Percentiles rank a stretch among this genome's conserved stretches.
These are phyloP conservation scores for Kwoniella mangroviensis DNA, from an alignment of 768 basidiomycete species.

Conservation along the genomic window DNA sequence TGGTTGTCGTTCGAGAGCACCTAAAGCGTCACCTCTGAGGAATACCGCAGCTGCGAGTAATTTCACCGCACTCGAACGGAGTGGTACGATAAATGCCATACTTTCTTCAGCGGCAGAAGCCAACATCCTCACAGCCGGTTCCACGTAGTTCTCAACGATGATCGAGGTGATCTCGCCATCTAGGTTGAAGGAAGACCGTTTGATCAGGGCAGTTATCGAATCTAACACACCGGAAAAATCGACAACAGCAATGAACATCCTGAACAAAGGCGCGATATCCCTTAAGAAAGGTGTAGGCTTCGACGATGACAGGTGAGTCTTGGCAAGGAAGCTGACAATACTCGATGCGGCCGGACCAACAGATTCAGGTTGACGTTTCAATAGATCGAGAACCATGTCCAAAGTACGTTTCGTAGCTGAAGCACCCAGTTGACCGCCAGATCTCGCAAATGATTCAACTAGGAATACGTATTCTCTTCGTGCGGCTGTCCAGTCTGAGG, in stretches of 20 bases:
- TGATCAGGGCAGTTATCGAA: conserved; percentile 34
- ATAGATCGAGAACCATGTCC: conserved; percentile 41
- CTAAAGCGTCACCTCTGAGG: conserved; percentile 35
- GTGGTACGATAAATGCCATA: conserved; percentile 29
- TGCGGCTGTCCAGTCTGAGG: conserved; percentile 38
- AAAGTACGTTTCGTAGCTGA: conserved; percentile 33
- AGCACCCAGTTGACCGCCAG: conserved; percentile 38
- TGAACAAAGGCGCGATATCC: conserved; percentile 41
- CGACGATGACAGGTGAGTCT: conserved; percentile 34
- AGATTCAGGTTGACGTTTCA: conserved; percentile 23
- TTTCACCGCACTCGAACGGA: conserved; percentile 29
- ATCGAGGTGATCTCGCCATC: conserved; percentile 27
- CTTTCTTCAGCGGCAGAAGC: conserved; percentile 26
- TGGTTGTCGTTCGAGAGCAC: conserved; percentile 23
- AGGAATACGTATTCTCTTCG: conserved; percentile 39
- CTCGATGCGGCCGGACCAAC: conserved; percentile 29
- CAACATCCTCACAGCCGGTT: conserved; percentile 32
- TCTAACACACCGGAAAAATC: conserved; percentile 47
- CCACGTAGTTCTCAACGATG: conserved; percentile 40
- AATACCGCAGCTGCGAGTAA: conserved; percentile 35
- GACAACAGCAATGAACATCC: conserved; percentile 36
- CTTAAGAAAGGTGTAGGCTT: conserved; percentile 31
- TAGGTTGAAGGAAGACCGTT: conserved; percentile 18
- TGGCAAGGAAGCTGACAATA: conserved; percentile 32
- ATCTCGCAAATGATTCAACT: conserved; percentile 39